These are phyloP conservation scores for Larix kaempferi DNA, from an alignment of 75 land plant genomes.

Conservation along the genomic window DNA sequence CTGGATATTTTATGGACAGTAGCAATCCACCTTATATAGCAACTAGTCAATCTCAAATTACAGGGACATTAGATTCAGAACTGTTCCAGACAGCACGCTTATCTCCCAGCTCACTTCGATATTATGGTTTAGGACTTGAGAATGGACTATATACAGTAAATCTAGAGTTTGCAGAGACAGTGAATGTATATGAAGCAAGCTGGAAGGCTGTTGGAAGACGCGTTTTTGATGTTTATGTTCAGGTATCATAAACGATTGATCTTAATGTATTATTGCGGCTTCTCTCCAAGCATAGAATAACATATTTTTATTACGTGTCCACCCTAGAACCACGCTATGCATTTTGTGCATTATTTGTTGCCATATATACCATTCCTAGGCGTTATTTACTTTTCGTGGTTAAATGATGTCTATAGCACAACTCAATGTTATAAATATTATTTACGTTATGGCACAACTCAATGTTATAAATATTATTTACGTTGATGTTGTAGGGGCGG, in stretches of 20 bases:
- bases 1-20: slow-evolving; percentile 3
- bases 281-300: too few species aligned
- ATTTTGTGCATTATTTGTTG: not conserved
- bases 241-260: slow-evolving; percentile 22
- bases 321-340: too few species aligned
- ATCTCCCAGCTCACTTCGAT: slow-evolving; percentile 38
- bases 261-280: too few species aligned
- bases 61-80: not conserved
- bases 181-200: slow-evolving; percentile 7
- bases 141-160: slow-evolving; percentile 29
- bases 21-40: not conserved
- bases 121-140: slow-evolving; percentile 49
- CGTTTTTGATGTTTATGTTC: slow-evolving; percentile 49
- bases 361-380: too few species aligned
- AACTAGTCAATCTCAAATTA: not conserved
- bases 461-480: too few species aligned
- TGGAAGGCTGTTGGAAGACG: slow-evolving; percentile 42
- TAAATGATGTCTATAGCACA: not conserved
- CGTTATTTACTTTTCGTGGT: not conserved
- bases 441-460: too few species aligned
- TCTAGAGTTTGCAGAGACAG: slow-evolving; percentile 55
- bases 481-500: slow-evolving; percentile 38
- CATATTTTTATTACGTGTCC: too few species aligned
- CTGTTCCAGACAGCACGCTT: slow-evolving; percentile 9
- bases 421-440: not conserved